Evolutionary conservation across 768 basidiomycete genomes (phyloP).

Genomic region (Russula virescens): DNA sequence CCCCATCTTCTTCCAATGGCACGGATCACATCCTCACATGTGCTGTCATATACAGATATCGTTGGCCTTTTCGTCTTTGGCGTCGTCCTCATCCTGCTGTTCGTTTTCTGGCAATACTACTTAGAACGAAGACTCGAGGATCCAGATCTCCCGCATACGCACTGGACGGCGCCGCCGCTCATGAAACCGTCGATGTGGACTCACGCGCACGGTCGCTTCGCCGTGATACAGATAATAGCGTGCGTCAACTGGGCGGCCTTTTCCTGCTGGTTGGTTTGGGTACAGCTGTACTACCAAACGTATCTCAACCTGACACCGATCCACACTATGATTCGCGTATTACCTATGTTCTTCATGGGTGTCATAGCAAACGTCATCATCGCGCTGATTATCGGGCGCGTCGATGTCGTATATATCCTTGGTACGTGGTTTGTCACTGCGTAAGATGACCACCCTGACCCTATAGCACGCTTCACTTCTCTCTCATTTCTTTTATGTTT

Average conservation of each 20-base stretch:
- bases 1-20: neutral
- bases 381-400: conserved; percentile 48
- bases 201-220: conserved; percentile 54
- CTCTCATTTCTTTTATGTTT: neutral
- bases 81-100: conserved; percentile 47
- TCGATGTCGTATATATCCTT: conserved; percentile 54
- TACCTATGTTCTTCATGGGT: conserved; percentile 70
- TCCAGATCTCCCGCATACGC: conserved; percentile 12
- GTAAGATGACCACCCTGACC: neutral
- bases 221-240: conserved; percentile 56
- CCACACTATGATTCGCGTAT: conserved; percentile 54
- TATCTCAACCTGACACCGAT: conserved; percentile 52
- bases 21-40: neutral
- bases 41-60: conserved; percentile 48
- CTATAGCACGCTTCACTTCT: neutral
- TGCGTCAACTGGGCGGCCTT: conserved; percentile 63
- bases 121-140: conserved; percentile 40
- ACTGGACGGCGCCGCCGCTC: conserved; percentile 50
- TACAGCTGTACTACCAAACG: conserved; percentile 68
- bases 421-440: conserved; percentile 33
- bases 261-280: conserved; percentile 49
- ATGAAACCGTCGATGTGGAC: conserved; percentile 61
- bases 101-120: conserved; percentile 61
- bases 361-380: conserved; percentile 59
- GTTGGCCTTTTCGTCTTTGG: conserved; percentile 62